Evolutionary conservation across 164 flowering plant species (phyloP), one percentile per base, ranked within the genome.

Genomic region (Buxus sempervirens): DNA sequence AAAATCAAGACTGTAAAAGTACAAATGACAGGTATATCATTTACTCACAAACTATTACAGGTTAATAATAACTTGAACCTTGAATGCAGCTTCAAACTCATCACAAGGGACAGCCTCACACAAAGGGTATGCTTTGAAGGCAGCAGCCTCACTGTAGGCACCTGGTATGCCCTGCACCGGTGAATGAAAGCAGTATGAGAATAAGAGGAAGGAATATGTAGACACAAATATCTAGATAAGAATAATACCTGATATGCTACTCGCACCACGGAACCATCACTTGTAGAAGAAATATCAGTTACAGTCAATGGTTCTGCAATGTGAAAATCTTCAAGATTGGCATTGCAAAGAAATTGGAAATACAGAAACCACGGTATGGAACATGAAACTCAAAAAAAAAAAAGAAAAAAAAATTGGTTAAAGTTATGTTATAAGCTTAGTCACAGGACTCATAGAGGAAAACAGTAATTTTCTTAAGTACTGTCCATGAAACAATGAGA

Each of bases 31-130:
- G 58, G 53, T 32, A 18, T 27, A 45, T 19, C 9, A 49, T 14
- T 54, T 18, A 51, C 18, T 25, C 12, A 32, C 58, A 63, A 27
- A 3, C 12, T 10, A 64, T 65, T 32, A 20, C 2, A 18, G 13
- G 60, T 22, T 32, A 58, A 48, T 6, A 66, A 62, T 25, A 61
- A 23, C 28, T 58, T 23, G 49, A 63, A 86, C 91, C 86, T 86
- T 81, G 62, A 88, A 86, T 63, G 90, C 86, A 51, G 76, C 86
- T 74, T 84, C 93, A 77, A 84, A 84, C 78, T 88, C 79, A 21
- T 86, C 82, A 68, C 93, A 86, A 61, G 93, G 88, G 68, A 86
- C 84, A 25, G 93, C 65, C 79, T 88, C 87, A 71, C 92, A 86
- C 25, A 67, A 64, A 16, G 92, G 92, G 60, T 84, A 86, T 64